These are phyloP conservation scores for Alternaria angustiovoidea DNA, from an alignment of 2,329 filamentous ascomycete species.

Conservation along the genomic window DNA sequence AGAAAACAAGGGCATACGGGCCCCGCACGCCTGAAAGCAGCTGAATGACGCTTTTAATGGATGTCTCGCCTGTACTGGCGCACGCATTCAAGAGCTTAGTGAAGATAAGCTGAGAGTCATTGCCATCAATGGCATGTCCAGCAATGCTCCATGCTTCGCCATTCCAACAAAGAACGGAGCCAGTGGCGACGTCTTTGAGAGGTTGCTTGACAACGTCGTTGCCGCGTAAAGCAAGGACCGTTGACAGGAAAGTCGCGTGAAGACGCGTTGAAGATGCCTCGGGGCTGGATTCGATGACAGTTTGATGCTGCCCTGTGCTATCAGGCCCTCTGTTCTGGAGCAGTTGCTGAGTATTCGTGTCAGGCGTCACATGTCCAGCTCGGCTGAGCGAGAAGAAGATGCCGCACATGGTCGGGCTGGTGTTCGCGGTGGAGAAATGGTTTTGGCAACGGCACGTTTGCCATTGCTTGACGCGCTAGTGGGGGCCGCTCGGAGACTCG, in stretches of 20 bases:
- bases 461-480: conserved; percentile 3
- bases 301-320: conserved; percentile 28
- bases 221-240: conserved; percentile 89
- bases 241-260: conserved; percentile 75
- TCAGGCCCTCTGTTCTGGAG: conserved; percentile 48
- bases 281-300: conserved; percentile 15
- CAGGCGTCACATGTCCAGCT: conserved; percentile 31
- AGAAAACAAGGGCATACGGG: conserved; percentile 89
- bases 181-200: conserved; percentile 63
- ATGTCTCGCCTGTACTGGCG: not conserved
- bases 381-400: conserved; percentile 61
- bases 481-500: conserved; percentile 29
- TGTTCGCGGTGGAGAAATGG: conserved; percentile 18
- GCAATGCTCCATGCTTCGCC: conserved; percentile 89
- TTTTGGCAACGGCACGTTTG: conserved; percentile 10
- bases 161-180: conserved; percentile 90
- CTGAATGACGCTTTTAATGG: conserved; percentile 25
- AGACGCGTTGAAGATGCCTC: conserved; percentile 11
- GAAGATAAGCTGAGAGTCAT: conserved; percentile 80
- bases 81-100: conserved; percentile 58
- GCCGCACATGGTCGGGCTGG: conserved; percentile 50
- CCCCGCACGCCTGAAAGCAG: conserved; percentile 58
- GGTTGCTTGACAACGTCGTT: conserved; percentile 76
- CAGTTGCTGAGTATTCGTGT: conserved; percentile 33
- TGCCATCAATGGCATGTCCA: conserved; percentile 68